Base-by-base conservation (phyloP, 1,284 basidiomycete species). In the Schizophyllum commune region DNA sequence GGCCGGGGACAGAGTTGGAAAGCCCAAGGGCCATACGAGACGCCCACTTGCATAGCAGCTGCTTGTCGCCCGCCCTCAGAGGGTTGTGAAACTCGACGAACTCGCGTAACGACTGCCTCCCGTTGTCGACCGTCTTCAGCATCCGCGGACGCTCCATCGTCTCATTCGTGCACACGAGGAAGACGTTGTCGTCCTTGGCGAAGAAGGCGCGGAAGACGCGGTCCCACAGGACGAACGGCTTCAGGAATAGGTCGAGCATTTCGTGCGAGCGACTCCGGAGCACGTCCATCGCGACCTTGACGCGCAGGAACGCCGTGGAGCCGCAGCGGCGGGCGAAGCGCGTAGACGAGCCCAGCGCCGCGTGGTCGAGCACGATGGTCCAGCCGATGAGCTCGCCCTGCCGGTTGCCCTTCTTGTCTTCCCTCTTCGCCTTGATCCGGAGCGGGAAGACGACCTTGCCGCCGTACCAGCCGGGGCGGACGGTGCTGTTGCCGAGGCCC, bases 41-140 rank as follows among this genome's bases (percentile, higher is more conserved):
- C 6, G 72, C 70, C 74, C 75, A 79, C 60, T 79, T 79, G 9
- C 71, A 73, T 55, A 77, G 67, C 7, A 71, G 71, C 77, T 79
- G 54, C 9, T 60, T 3, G 57, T 15, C 5, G 32, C 21, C 55
- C 63, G 17, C 65, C 56, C 33, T 6, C 5, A 75, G 60, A 0
- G 72, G 69, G 64, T 79, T 79, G 56, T 74, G 70, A 68, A 71
- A 72, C 5, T 70, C 55, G 1, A 79, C 56, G 57, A 79, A 73
- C 0, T 69, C 62, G 22, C 68, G 65, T 4, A 77, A 64, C 2
- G 69, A 68, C 17, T 47, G 39, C 39, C 39, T 3, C 13, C 39
- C 39, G 39, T 47, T 47, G 39, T 47, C 39, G 39, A 47, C 17
- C 39, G 39, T 47, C 13, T 17, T 11, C n/a, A 66, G 32, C 11